A percentile compares a stretch with the other conserved stretches of the same genome.
These are phyloP conservation scores for Andrographis paniculata DNA, from an alignment of 305 asterid species.

Conservation along the genomic window DNA sequence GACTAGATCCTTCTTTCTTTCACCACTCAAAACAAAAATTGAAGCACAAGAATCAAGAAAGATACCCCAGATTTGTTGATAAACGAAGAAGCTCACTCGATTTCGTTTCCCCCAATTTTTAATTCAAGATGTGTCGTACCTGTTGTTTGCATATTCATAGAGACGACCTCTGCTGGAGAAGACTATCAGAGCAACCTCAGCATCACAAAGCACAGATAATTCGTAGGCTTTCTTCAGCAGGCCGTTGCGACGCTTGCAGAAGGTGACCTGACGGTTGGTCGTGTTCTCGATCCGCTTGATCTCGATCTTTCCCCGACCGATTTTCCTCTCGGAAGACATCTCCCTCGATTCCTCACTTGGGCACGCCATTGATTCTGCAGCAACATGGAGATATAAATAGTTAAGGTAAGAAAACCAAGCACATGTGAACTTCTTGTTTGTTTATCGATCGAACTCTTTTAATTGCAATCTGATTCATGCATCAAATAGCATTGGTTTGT, in stretches of 20 bases:
- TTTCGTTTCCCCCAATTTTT: constrained; percentile 17
- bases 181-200: constrained; percentile 66
- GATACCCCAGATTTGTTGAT: not conserved
- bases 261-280: constrained; percentile 79
- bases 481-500: no score
- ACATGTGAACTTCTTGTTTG: no score
- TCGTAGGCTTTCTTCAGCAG: constrained; percentile 77
- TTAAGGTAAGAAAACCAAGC: no score
- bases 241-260: constrained; percentile 77
- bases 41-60: not conserved
- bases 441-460: no score
- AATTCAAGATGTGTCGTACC: constrained; percentile 21
- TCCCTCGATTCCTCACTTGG: constrained; percentile 53
- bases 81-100: not conserved
- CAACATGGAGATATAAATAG: not conserved
- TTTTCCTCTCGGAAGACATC: constrained; percentile 48
- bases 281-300: constrained; percentile 90
- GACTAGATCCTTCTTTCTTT: constrained; percentile 7
- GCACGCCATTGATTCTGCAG: constrained; percentile 31
- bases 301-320: constrained; percentile 73
- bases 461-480: constrained; percentile 2
- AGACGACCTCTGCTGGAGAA: constrained; percentile 79
- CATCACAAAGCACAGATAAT: no score
- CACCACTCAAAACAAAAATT: constrained; percentile 1
- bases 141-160: constrained; percentile 76